Base-by-base conservation (phyloP, 2,329 filamentous ascomycete species). In the Pestalotiopsis sp. region DNA sequence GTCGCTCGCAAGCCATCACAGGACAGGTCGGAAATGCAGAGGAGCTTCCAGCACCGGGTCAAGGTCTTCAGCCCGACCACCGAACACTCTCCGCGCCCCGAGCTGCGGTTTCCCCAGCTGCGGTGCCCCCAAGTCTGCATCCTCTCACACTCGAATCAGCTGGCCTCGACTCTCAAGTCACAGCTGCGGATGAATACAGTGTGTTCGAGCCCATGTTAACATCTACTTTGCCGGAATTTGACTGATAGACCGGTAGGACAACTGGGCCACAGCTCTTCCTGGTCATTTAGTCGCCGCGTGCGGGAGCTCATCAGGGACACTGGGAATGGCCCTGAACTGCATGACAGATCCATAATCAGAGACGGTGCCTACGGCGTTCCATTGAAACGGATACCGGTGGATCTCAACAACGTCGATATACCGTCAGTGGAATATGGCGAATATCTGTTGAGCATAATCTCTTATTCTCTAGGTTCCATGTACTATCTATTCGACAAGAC, bases 181-280 rank as follows among this genome's bases (percentile, higher is more conserved):
- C 26, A 3, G 56, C 26, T 58, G 56, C 22, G 5, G 56, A 58
- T 35, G 17, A 26, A n/a, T 58, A 58, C 10, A 58, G 56, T 58
- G 13, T 35, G 56, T 58, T n/a, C 20, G 13, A 58, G 20, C 22
- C 4, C 56, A 17, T 26, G 5, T 30, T 26, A 3, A 14, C 14
- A 26, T 56, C 22, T n/a, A 58, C 1, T 13, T 14, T 58, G 4
- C 17, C 14, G 26, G 3, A 7, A 26, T 58, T 14, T 35, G 26
- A 26, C 56, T 52, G 44, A 58, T 26, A 3, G 13, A 13, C 56
- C 11, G 9, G 2, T 17, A 58, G 56, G 56, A 26, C 56, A 58
- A 58, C 24, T 58, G 10, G 56, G 56, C n/a, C 56, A 58, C 56
- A 58, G 56, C 56, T 58, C 56, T 17, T 58, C 56, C 26, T 58